Conservation (phyloP, 2,329 filamentous ascomycete genomes). For the Amylocarpus encephaloides region DNA sequence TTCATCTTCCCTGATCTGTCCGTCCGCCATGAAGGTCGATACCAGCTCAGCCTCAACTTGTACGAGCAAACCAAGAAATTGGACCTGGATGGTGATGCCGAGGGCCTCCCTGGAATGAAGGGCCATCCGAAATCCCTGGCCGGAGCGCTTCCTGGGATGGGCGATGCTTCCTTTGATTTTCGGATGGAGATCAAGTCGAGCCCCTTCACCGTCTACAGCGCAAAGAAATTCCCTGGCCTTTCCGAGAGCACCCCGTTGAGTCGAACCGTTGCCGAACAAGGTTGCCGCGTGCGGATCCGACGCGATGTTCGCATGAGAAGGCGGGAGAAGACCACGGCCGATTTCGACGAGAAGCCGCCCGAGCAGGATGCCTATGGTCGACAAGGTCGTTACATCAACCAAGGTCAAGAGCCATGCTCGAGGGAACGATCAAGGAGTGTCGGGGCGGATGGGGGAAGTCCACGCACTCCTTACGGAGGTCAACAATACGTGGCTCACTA, state of each 20-base stretch:
- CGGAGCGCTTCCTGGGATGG: slow-evolving; percentile 36
- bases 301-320: slow-evolving; percentile 90
- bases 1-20: slow-evolving; percentile 98
- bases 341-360: slow-evolving; percentile 45
- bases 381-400: slow-evolving; percentile 30
- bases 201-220: slow-evolving; percentile 85
- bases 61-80: slow-evolving; percentile 89
- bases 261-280: slow-evolving; percentile 89
- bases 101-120: slow-evolving; percentile 29
- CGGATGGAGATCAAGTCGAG: slow-evolving; percentile 84
- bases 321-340: slow-evolving; percentile 57
- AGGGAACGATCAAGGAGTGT: slow-evolving; percentile 20
- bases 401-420: slow-evolving; percentile 11
- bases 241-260: slow-evolving; percentile 84
- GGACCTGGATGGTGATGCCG: slow-evolving; percentile 61
- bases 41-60: slow-evolving; percentile 83
- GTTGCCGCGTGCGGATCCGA: slow-evolving; percentile 90
- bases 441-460: slow-evolving; percentile 11
- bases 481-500: background rate
- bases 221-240: slow-evolving; percentile 96
- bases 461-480: slow-evolving; percentile 16
- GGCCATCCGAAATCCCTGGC: slow-evolving; percentile 28
- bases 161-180: slow-evolving; percentile 60
- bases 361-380: slow-evolving; percentile 46
- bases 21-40: slow-evolving; percentile 90